Evolutionary conservation across 1,284 basidiomycete species (phyloP).

Genomic region (Pisolithus thermaeus): DNA sequence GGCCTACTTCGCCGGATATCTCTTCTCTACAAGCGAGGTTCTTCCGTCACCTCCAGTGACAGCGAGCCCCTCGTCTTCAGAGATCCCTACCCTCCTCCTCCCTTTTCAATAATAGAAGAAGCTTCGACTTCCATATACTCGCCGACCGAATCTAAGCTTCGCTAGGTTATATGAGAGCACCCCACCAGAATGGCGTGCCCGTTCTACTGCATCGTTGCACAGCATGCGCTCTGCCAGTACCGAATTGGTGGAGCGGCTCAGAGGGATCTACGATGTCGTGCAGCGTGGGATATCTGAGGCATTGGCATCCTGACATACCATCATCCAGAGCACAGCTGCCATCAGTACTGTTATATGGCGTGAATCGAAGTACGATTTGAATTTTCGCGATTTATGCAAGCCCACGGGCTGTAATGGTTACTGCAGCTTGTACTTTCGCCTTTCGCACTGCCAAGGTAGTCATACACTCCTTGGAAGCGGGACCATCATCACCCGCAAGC

Average conservation of each 20-base stretch:
- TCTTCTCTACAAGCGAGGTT: constrained; percentile 33
- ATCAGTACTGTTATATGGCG: too few species aligned
- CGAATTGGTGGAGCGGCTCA: constrained; percentile 58
- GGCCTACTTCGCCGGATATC: constrained; percentile 35
- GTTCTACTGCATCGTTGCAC: constrained; percentile 45
- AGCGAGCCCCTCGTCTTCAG: constrained; percentile 43
- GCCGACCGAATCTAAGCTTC: constrained; percentile 21
- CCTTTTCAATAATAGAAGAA: constrained; percentile 42
- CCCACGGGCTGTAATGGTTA: too few species aligned
- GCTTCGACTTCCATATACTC: constrained; percentile 27
- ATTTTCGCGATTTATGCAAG: too few species aligned
- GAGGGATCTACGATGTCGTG: constrained; percentile 58
- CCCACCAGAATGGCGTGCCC: constrained; percentile 30
- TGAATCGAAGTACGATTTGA: too few species aligned
- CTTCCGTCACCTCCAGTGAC: constrained; percentile 32
- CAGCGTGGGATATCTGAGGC: constrained; percentile 45
- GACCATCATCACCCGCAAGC: too few species aligned
- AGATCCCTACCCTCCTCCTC: too few species aligned
- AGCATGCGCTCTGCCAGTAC: constrained; percentile 58
- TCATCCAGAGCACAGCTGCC: too few species aligned
- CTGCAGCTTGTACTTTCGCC: too few species aligned
- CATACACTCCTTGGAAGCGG: too few species aligned
- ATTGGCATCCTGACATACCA: constrained; percentile 17
- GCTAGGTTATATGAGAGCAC: constrained; percentile 7
- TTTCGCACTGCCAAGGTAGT: too few species aligned